Evolutionary conservation across 495 filamentous ascomycete species (phyloP), one percentile per base, ranked within the genome.

Genomic region (Hypoxylon fragiforme): DNA sequence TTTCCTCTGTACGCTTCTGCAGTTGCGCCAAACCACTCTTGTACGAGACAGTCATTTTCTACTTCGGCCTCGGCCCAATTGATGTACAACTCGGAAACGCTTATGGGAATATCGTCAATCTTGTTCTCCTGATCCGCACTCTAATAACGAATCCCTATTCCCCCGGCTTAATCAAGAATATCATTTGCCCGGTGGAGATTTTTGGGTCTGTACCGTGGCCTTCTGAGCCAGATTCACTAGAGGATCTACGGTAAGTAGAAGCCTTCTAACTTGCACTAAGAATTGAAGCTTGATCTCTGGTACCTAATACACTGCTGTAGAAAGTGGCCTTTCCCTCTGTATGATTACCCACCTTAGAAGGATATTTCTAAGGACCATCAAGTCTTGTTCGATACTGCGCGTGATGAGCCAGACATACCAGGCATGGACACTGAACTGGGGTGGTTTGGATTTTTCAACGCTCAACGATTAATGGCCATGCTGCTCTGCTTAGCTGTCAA

Each of bases 31-130:
- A 7, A 13, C 44, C 44, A 15, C 40, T 46, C 20, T 45, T 55
- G 12, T 60, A 60, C 24, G 15, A 31, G 21, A 60, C 45, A 0
- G 18, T 60, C 11, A 38, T 54, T 15, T 54, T 60, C 31, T 39
- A 39, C 14, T 3, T 42, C 3, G 31, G 12, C 6, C 11, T 6
- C 2, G 22, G 18, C 2, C 1, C 30, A 1, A 0, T 12, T 14
- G 6, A 43, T 4, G 6, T 37, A 4, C 12, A 13, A 7, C n/a
- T 22, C 44, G 30, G 8, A 14, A 0, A 6, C 2, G 1, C 19
- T 13, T 22, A 41, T 15, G 35, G 50, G 7, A 7, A 37, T 28
- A 1, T n/a, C 4, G 5, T 3, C 12, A n/a, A 9, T 5, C 9
- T 60, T 8, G 16, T 50, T 7, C 13, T 35, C 3, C 13, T 61